These are phyloP conservation scores for Phlyctochytrium bullatum DNA, from an alignment of 192 early-diverging fungal species.

Conservation along the genomic window DNA sequence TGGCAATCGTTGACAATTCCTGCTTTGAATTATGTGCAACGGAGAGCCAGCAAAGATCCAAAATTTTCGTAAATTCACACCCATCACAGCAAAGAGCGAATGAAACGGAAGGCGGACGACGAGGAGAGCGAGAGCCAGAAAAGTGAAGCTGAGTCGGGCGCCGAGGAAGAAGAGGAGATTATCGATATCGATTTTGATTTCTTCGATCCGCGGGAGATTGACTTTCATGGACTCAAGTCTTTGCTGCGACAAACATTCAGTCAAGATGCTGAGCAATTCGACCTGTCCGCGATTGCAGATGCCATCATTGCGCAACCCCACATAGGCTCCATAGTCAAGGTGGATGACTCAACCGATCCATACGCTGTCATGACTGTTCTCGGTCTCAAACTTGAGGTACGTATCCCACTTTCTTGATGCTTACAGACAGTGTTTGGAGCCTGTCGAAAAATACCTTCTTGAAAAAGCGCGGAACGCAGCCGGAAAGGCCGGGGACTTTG, in stretches of 20 bases:
- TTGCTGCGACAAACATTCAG: conserved; percentile 78
- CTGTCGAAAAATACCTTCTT: conserved; percentile 57
- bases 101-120: neutral
- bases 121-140: neutral
- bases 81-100: neutral
- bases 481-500: conserved; percentile 11
- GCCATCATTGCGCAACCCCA: conserved; percentile 70
- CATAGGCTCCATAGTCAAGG: conserved; percentile 87
- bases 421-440: conserved; percentile 7
- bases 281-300: conserved; percentile 75
- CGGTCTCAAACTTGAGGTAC: conserved; percentile 49
- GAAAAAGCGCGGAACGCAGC: conserved; percentile 50
- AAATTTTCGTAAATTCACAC: too few relatives aligned
- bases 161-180: conserved; percentile 22
- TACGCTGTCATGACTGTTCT: conserved; percentile 80
- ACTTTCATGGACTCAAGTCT: conserved; percentile 90
- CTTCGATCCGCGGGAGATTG: conserved; percentile 81
- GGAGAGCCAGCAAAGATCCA: too few relatives aligned
- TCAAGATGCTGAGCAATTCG: conserved; percentile 74
- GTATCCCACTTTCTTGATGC: neutral
- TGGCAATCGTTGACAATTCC: too few relatives aligned
- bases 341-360: conserved; percentile 75
- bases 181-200: conserved; percentile 96
- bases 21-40: too few relatives aligned
- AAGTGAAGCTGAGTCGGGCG: neutral